Evolutionary conservation across 768 basidiomycete species (phyloP).

Genomic region (Auricularia heimuer): DNA sequence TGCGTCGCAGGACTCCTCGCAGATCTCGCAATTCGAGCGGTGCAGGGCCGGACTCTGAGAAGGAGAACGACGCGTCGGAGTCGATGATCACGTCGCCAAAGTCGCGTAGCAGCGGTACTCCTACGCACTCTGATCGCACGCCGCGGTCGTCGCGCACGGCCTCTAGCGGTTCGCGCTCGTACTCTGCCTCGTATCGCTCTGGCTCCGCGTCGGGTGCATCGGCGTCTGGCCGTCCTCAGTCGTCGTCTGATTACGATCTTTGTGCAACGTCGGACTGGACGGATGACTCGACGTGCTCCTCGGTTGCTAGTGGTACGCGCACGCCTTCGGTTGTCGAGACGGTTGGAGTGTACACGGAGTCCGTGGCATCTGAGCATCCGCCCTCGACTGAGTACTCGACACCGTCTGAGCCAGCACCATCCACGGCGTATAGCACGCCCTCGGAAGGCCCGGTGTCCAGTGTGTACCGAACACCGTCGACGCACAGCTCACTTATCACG

Average conservation of each 20-base stretch:
- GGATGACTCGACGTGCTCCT: not conserved
- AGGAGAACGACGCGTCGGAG: constrained; percentile 36
- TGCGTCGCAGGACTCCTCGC: constrained; percentile 42
- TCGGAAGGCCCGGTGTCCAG: not conserved
- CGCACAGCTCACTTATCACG: not conserved
- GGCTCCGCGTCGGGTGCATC: not conserved
- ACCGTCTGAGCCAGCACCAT: not conserved
- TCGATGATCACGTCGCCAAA: constrained; percentile 12
- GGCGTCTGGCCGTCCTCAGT: not conserved
- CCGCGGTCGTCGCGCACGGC: not conserved
- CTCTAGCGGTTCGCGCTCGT: not conserved
- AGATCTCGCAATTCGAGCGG: constrained; percentile 30
- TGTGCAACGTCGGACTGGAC: not conserved
- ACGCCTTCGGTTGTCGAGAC: not conserved
- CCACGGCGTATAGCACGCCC: not conserved
- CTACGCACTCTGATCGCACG: constrained; percentile 5
- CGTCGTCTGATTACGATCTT: not conserved
- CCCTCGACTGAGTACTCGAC: not conserved
- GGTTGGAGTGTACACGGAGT: not conserved
- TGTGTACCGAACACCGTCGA: not conserved
- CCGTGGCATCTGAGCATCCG: not conserved
- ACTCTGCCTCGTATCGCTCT: not conserved
- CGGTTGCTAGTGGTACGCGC: not conserved
- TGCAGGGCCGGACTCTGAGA: constrained; percentile 34
- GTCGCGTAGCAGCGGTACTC: not conserved